These are phyloP conservation scores for Verticillium isaacii DNA, from an alignment of 2,329 filamentous ascomycete genomes.

Conservation along the genomic window DNA sequence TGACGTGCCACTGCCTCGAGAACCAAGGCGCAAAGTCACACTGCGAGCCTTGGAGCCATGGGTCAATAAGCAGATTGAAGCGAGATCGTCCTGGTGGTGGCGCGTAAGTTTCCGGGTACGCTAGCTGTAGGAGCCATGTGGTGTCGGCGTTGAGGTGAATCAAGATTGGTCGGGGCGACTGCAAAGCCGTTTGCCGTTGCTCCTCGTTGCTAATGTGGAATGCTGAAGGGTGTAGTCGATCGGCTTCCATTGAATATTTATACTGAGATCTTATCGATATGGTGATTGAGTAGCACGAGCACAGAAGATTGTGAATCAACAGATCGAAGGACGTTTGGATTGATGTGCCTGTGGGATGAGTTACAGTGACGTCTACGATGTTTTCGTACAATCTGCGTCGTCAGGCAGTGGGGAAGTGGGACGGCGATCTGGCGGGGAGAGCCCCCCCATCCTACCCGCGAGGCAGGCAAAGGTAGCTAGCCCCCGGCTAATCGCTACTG, in stretches of 20 bases:
- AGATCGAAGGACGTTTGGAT: too few relatives aligned
- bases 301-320: too few relatives aligned
- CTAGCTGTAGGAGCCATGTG: conserved; percentile 62
- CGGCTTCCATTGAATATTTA: not conserved
- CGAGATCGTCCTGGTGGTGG: conserved; percentile 41
- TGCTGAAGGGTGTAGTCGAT: not conserved
- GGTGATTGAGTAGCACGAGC: too few relatives aligned
- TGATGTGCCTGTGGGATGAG: too few relatives aligned
- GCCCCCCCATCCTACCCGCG: too few relatives aligned
- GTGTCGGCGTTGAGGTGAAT: conserved; percentile 65
- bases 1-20: conserved; percentile 59
- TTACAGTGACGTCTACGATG: too few relatives aligned
- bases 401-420: too few relatives aligned
- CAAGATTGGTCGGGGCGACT: conserved; percentile 35
- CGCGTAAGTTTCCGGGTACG: conserved; percentile 40
- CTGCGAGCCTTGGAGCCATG: conserved; percentile 60
- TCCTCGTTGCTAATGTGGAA: conserved; percentile 5
- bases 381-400: too few relatives aligned
- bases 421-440: too few relatives aligned
- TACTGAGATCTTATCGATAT: too few relatives aligned
- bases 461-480: too few relatives aligned
- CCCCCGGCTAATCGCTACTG: too few relatives aligned
- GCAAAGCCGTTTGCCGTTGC: conserved; percentile 5
- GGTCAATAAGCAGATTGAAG: conserved; percentile 62
- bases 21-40: conserved; percentile 61